Evolutionary conservation across 1,284 basidiomycete species (phyloP), one percentile per base, ranked within the genome.

Genomic region (Ustilago hordei): DNA sequence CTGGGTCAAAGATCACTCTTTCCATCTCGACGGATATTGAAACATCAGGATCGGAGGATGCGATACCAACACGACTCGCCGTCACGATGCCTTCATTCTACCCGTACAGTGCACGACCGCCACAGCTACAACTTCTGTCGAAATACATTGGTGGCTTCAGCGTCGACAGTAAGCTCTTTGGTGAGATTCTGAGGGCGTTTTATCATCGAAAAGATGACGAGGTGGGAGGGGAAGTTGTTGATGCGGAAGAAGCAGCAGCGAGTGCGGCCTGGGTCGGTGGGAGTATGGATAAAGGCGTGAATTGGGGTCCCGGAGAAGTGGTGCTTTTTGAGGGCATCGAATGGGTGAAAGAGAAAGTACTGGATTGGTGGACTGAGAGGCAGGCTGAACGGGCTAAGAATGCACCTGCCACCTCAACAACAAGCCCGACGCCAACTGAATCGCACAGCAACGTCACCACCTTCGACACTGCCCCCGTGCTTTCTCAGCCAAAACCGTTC

Each of bases 301-400:
- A 72, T 2, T 84, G 83, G 83, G 12, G 17, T 0, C 45, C 41
- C 3, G 85, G 85, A 4, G 69, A 82, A 34, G 80, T 83, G 13
- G 74, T 82, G 35, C 57, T 86, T 13, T 87, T 86, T 45, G 86
- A 87, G 59, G 85, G 83, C 11, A 75, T 86, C 39, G 86, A 86
- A 59, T 72, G 71, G 69, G 85, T 82, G 13, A 78, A 78, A 32
- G 85, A 86, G 54, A 64, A 68, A 32, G 66, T 85, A 7, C 43
- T 63, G 17, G 57, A 55, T 15, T 86, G 85, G 84, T 81, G 76
- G 56, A 64, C 31, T 28, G 74, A 47, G 2, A 59, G 60, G 17
- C 60, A 79, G 31, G 53, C 61, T 2, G 63, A 61, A 35, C 55
- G 71, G 4, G 13, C 35, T 0, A 52, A 67, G 34, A 15, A 17